A percentile compares a stretch with the other conserved stretches of the same genome.
These are phyloP conservation scores for Eucalyptus curtisii DNA, from an alignment of 345 rosid species.

Conservation along the genomic window DNA sequence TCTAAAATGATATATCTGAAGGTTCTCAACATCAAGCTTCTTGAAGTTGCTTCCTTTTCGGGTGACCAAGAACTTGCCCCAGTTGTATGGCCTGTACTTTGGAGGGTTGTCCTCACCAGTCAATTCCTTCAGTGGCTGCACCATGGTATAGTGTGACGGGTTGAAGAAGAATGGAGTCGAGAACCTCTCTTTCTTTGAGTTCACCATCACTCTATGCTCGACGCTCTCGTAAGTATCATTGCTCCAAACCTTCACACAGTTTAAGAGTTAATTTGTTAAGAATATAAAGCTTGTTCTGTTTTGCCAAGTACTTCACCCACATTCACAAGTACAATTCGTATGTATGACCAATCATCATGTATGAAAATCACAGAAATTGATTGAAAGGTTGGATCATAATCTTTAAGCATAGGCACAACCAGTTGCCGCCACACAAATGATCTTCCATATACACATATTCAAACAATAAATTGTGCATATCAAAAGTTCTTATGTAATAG, in stretches of 20 bases:
- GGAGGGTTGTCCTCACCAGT: constrained; percentile 5
- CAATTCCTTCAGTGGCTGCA: constrained; percentile 60
- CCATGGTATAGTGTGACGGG: constrained; percentile 32
- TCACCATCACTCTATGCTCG: constrained; percentile 72
- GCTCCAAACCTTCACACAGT: constrained; percentile 49
- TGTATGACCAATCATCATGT: not conserved
- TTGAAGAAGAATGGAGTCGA: constrained; percentile 60
- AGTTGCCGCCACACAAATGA: not conserved
- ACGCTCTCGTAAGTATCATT: constrained; percentile 60
- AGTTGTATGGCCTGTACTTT: constrained; percentile 41
- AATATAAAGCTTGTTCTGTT: not conserved
- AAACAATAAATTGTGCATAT: not conserved
- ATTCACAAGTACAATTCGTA: not conserved
- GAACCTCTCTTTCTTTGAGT: constrained; percentile 45
- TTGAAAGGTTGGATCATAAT: not conserved
- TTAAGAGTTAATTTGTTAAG: not conserved
- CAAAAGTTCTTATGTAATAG: too few species aligned
- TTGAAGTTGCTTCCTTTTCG: constrained; percentile 52
- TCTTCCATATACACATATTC: too few species aligned
- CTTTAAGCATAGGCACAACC: not conserved
- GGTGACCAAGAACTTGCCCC: constrained; percentile 56
- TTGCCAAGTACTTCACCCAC: not conserved
- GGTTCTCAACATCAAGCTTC: constrained; percentile 20
- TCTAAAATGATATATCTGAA: constrained; percentile 24
- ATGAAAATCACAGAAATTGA: not conserved